A percentile compares a stretch with the other conserved stretches of the same genome.
Evolutionary conservation across 345 rosid genomes (phyloP).

Genomic region (Linum usitatissimum): DNA sequence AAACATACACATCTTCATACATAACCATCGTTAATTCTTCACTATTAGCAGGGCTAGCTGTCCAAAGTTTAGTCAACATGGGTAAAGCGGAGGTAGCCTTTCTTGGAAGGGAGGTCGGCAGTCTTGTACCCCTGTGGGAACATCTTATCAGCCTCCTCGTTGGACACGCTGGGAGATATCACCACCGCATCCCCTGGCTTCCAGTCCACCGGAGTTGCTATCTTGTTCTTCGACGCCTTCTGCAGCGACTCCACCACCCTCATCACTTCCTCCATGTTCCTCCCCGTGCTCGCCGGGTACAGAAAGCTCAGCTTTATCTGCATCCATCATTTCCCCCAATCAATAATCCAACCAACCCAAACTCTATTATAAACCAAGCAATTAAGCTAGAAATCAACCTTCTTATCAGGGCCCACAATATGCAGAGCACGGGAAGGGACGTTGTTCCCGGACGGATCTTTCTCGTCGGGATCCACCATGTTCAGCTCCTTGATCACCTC

Average conservation of each 20-base stretch:
- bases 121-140: constrained; percentile 58
- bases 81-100: constrained; percentile 47
- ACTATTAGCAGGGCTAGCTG: no score
- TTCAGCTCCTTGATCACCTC: constrained; percentile 52
- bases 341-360: no score
- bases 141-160: constrained; percentile 50
- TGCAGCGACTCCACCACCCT: constrained; percentile 65
- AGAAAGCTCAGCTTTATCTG: constrained; percentile 67
- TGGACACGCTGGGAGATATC: constrained; percentile 39
- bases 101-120: constrained; percentile 52
- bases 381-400: no score
- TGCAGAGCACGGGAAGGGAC: constrained; percentile 69
- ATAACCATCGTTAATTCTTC: no score
- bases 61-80: constrained; percentile 10
- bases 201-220: constrained; percentile 80
- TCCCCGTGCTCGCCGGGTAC: constrained; percentile 57
- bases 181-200: constrained; percentile 62
- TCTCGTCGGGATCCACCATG: constrained; percentile 69
- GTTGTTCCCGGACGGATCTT: constrained; percentile 27
- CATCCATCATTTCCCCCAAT: no score
- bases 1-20: no score
- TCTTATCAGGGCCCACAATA: constrained; percentile 53
- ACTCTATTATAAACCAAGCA: no score
- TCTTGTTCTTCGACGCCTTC: constrained; percentile 38
- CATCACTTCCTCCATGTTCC: constrained; percentile 68